phyloP scores from a whole-genome alignment of 2,329 filamentous ascomycete genomes.

The Talaromyces islandicus region DNA sequence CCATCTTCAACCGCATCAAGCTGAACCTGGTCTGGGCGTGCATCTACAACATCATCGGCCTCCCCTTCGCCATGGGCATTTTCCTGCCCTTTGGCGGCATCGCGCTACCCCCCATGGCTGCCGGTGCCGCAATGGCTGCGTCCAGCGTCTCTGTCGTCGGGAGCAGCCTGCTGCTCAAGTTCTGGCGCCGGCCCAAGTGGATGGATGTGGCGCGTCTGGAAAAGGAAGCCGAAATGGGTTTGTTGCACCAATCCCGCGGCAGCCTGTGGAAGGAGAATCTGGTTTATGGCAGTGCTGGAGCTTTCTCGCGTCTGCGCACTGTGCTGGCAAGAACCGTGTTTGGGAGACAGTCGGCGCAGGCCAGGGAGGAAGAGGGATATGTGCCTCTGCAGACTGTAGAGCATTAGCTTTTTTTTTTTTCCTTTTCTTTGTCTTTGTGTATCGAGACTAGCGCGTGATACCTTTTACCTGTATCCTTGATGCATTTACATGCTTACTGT shows the following conservation, averaged over 20 bases:
- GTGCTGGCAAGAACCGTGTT: constrained; percentile 23
- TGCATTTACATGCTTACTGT: no score
- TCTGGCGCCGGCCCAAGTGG: constrained; percentile 80
- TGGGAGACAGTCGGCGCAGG: constrained; percentile 18
- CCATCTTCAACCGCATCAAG: constrained; percentile 90
- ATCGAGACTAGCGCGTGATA: not conserved
- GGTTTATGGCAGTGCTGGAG: constrained; percentile 16
- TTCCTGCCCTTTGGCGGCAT: constrained; percentile 85
- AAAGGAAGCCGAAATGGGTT: constrained; percentile 42
- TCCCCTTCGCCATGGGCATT: constrained; percentile 95
- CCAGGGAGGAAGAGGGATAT: constrained; percentile 34
- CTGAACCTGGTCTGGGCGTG: constrained; percentile 90
- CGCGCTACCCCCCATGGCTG: constrained; percentile 82
- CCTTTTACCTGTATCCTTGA: not conserved
- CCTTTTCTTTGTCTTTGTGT: not conserved
- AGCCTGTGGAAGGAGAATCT: constrained; percentile 19
- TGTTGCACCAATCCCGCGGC: constrained; percentile 13
- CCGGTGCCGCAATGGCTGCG: constrained; percentile 87
- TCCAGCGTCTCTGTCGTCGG: constrained; percentile 86
- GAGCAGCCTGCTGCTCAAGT: constrained; percentile 75
- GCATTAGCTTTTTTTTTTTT: constrained; percentile 13
- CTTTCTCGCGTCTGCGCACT: constrained; percentile 11
- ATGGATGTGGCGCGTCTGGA: constrained; percentile 68
- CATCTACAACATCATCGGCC: constrained; percentile 81
- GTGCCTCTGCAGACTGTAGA: constrained; percentile 42